These are phyloP conservation scores for Potentilla sterilis DNA, from an alignment of 306 rosid genomes.

Conservation along the genomic window DNA sequence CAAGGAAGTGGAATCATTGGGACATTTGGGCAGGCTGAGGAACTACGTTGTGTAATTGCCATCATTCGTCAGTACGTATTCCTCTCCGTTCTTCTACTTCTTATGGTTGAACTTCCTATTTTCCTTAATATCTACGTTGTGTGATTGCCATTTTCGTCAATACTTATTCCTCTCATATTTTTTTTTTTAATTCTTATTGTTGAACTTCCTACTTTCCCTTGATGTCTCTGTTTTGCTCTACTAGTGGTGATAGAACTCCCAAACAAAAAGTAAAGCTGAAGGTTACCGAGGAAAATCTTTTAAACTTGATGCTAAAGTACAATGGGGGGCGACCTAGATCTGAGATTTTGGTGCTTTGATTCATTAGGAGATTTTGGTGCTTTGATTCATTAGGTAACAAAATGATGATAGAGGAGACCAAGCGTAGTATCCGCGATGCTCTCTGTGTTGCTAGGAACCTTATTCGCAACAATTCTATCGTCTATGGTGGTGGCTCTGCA, in stretches of 20 bases:
- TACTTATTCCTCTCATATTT: conserved; percentile 36
- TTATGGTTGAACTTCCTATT: conserved; percentile 13
- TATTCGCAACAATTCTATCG: conserved; percentile 92
- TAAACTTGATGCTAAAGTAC: conserved; percentile 86
- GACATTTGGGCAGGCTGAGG: conserved; percentile 86
- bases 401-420: conserved; percentile 98
- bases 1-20: conserved; percentile 93
- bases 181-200: conserved; percentile 10
- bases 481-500: conserved; percentile 98
- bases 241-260: conserved; percentile 99
- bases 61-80: conserved; percentile 84
- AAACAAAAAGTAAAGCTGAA: conserved; percentile 96
- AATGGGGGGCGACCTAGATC: conserved; percentile 92
- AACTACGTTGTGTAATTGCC: conserved; percentile 92
- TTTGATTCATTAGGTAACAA: conserved; percentile 65
- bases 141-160: conserved; percentile 93
- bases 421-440: conserved; percentile 94
- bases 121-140: conserved; percentile 49
- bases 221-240: conserved; percentile 31
- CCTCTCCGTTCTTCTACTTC: conserved; percentile 13
- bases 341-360: too few species aligned
- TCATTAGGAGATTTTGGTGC: conserved; percentile 19
- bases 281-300: conserved; percentile 90
- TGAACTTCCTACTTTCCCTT: conserved; percentile 23
- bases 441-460: conserved; percentile 97